These are phyloP conservation scores for Roridomyces roridus DNA, from an alignment of 768 basidiomycete species.

Conservation along the genomic window DNA sequence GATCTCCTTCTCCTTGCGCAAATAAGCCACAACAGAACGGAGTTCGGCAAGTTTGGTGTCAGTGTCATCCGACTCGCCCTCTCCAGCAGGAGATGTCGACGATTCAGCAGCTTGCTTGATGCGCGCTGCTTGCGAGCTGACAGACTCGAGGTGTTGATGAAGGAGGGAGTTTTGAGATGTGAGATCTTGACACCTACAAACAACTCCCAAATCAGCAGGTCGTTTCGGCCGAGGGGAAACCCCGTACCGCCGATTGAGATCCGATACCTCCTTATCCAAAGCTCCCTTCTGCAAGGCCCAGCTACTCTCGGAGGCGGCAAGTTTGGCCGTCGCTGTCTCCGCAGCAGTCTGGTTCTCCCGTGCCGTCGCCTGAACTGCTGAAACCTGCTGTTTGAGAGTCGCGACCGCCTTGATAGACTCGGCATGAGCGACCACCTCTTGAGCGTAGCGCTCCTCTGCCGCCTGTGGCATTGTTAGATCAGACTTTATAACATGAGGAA, in stretches of 20 bases:
- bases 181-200: conserved; percentile 79
- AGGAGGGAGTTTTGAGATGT: conserved; percentile 76
- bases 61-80: conserved; percentile 55
- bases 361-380: conserved; percentile 53
- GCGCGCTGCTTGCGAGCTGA: conserved; percentile 82
- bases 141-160: conserved; percentile 84
- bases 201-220: too few relatives aligned
- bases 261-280: conserved; percentile 78
- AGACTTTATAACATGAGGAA: conserved; percentile 5
- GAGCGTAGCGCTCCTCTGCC: conserved; percentile 81
- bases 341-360: conserved; percentile 66
- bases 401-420: conserved; percentile 81
- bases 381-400: conserved; percentile 66
- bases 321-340: conserved; percentile 78
- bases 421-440: conserved; percentile 85
- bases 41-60: conserved; percentile 76
- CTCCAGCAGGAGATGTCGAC: conserved; percentile 45
- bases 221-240: not conserved
- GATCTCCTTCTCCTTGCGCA: conserved; percentile 92
- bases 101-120: conserved; percentile 75
- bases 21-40: conserved; percentile 78
- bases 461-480: conserved; percentile 41
- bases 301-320: conserved; percentile 72
- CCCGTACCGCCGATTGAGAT: conserved; percentile 71
- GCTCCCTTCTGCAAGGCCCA: conserved; percentile 83